Evolutionary conservation across 176 grass and related monocot genomes (phyloP), one percentile per base, ranked within the genome.

Genomic region (Oropetium thomaeum): DNA sequence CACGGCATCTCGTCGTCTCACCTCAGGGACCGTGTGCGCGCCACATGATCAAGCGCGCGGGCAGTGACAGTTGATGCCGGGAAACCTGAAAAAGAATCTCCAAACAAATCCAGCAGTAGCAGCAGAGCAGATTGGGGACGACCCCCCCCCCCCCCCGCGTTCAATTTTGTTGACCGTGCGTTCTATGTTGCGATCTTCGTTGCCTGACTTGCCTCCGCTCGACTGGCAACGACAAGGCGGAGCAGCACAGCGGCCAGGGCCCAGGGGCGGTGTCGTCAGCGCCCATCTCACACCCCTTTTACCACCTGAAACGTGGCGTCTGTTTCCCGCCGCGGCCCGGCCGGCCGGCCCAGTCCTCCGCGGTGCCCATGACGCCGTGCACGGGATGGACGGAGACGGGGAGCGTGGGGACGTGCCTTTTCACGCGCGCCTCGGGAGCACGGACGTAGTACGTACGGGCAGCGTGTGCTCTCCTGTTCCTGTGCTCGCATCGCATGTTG

Each of bases 311-410:
- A 44, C 55, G 35, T 41, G 35, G 20, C 55, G 19, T 29, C 5
- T 17, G 29, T 74, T 58, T 30, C 15, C 37, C 30, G 55, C 35
- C 26, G 25, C 34, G 2, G 22, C 38, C 17, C 48, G 17, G 49
- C 49, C 49, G 26, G 49, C n/a, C n/a, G n/a, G n/a, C n/a, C n/a
- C n/a, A n/a, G n/a, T n/a, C n/a, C n/a, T n/a, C n/a, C n/a, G n/a
- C n/a, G n/a, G n/a, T n/a, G 49, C 22, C 39, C 39, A 67, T 73
- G 76, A 29, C 68, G 82, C 75, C 74, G 58, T n/a, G n/a, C n/a
- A n/a, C n/a, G n/a, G n/a, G n/a, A n/a, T n/a, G n/a, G n/a, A n/a
- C n/a, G n/a, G n/a, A n/a, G n/a, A n/a, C n/a, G n/a, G n/a, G n/a
- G 66, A 10, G 37, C 37, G 7, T 26, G 38, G 5, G 30, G 13